Conservation (phyloP, 2,329 filamentous ascomycete genomes). For the Esteya vermicola region DNA sequence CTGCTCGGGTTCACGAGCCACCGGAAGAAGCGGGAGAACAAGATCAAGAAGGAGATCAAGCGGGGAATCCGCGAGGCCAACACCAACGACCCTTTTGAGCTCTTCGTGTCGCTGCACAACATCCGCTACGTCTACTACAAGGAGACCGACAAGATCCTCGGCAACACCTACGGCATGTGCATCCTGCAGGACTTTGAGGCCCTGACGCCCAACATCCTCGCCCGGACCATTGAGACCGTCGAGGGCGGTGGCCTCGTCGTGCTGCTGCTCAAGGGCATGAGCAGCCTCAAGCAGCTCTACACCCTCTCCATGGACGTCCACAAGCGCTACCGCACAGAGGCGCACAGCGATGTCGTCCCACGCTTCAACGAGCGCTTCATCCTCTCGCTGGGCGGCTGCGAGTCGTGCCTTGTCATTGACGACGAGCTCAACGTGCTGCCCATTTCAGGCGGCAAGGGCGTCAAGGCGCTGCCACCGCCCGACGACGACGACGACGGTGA, state of each 20-base stretch:
- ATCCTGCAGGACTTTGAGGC: slow-evolving; percentile 97
- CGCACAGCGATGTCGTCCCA: slow-evolving; percentile 85
- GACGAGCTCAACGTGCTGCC: slow-evolving; percentile 96
- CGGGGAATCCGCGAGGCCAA: slow-evolving; percentile 86
- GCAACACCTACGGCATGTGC: slow-evolving; percentile 72
- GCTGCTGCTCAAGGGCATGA: slow-evolving; percentile 89
- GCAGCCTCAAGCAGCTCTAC: slow-evolving; percentile 91
- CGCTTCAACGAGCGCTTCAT: slow-evolving; percentile 98
- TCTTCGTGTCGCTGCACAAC: slow-evolving; percentile 91
- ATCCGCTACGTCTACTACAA: slow-evolving; percentile 99
- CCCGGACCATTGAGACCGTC: slow-evolving; percentile 91
- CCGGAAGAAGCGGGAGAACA: slow-evolving; percentile 93
- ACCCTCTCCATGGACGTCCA: slow-evolving; percentile 97
- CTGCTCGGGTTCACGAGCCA: slow-evolving; percentile 89
- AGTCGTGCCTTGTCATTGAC: slow-evolving; percentile 88
- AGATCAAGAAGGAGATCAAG: slow-evolving; percentile 98
- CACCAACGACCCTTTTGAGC: slow-evolving; percentile 86
- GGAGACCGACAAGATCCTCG: slow-evolving; percentile 96
- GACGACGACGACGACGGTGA: slow-evolving; percentile 54
- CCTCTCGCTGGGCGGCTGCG: slow-evolving; percentile 85
- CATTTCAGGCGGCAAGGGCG: slow-evolving; percentile 87
- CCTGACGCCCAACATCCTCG: slow-evolving; percentile 90
- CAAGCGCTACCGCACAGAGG: slow-evolving; percentile 89
- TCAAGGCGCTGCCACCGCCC: slow-evolving; percentile 65
- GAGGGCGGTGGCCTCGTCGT: slow-evolving; percentile 90